phyloP scores from a whole-genome alignment of 2,329 filamentous ascomycete genomes.

The Thelonectria discophora region DNA sequence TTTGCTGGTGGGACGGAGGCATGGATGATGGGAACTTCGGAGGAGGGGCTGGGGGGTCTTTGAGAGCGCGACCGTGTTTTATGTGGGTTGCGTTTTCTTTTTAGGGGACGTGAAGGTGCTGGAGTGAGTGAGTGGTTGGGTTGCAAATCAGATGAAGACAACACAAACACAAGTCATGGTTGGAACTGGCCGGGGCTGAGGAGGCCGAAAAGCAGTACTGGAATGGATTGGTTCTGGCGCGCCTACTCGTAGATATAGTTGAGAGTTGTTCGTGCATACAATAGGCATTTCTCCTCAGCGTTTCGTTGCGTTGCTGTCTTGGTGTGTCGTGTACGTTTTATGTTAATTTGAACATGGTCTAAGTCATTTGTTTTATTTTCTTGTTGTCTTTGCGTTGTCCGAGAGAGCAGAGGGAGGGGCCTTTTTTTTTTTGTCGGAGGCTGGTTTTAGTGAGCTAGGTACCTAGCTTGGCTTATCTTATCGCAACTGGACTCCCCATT shows the following conservation, averaged over 20 bases:
- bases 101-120: neutral
- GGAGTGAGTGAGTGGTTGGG: neutral
- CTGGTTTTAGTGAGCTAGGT: no score
- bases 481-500: no score
- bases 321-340: neutral
- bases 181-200: no score
- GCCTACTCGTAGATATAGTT: no score
- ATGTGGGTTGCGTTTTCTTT: constrained; percentile 12
- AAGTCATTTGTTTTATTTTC: constrained; percentile 22
- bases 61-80: constrained; percentile 5
- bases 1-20: constrained; percentile 14
- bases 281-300: no score
- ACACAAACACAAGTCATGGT: no score
- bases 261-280: neutral
- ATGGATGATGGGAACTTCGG: neutral
- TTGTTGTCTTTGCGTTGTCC: constrained; percentile 18
- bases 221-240: no score
- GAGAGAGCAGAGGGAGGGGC: constrained; percentile 5
- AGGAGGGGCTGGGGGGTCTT: constrained; percentile 4
- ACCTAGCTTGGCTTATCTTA: no score
- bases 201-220: no score
- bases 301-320: neutral
- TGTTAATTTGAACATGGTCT: neutral
- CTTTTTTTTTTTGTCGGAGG: constrained; percentile 1
- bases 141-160: neutral